Percentiles rank a stretch among this genome's conserved stretches.
phyloP scores from a whole-genome alignment of 148 eudicot genomes.

The Vaccinium macrocarpon region DNA sequence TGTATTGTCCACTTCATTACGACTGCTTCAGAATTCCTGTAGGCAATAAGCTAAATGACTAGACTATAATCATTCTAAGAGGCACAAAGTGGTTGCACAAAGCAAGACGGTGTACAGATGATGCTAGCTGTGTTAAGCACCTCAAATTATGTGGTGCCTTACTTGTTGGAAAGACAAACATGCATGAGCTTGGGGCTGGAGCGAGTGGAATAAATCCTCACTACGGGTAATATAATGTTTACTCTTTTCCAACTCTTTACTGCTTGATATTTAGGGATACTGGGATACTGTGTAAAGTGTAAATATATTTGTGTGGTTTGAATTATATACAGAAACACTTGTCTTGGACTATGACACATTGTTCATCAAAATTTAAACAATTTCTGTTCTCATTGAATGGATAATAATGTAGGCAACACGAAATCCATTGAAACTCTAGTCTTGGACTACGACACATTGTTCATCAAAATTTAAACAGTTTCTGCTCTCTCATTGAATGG shows the following conservation, averaged over 20 bases:
- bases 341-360: background rate
- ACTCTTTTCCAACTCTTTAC: background rate
- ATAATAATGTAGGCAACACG: no score
- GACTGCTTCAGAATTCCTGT: background rate
- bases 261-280: background rate
- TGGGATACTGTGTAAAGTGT: background rate
- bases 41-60: background rate
- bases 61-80: slow-evolving; percentile 36
- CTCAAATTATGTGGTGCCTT: slow-evolving; percentile 82
- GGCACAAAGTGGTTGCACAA: slow-evolving; percentile 96
- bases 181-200: slow-evolving; percentile 99
- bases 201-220: slow-evolving; percentile 97
- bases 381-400: no score
- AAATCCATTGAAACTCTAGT: no score
- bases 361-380: no score
- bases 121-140: slow-evolving; percentile 72
- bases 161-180: slow-evolving; percentile 92
- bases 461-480: background rate
- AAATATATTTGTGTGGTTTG: background rate
- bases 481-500: slow-evolving; percentile 5
- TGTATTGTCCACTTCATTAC: background rate
- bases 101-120: slow-evolving; percentile 60
- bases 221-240: slow-evolving; percentile 61
- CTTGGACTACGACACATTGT: background rate
- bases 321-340: background rate